phyloP scores from a whole-genome alignment of 163 green algal genomes.

The Trebouxia gelatinosa region DNA sequence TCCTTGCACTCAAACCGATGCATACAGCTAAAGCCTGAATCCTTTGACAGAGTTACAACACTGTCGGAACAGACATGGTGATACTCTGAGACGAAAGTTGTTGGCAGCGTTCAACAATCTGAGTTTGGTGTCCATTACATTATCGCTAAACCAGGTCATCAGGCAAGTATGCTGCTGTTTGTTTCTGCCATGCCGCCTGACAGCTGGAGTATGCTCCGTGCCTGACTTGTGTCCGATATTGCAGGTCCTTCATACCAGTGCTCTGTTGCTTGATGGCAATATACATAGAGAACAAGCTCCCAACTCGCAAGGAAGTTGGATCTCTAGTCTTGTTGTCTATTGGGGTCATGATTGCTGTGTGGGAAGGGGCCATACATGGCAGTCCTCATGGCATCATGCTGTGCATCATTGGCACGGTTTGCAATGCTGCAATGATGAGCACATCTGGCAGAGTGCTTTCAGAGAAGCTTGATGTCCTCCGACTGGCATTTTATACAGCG shows the following conservation, averaged over 20 bases:
- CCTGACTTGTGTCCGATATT: not conserved
- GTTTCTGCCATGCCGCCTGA: not conserved
- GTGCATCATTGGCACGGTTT: slow-evolving; percentile 10
- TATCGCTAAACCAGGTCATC: slow-evolving; percentile 79
- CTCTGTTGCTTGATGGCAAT: slow-evolving; percentile 55
- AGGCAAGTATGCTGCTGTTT: slow-evolving; percentile 31
- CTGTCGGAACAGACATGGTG: not conserved
- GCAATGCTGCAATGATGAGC: slow-evolving; percentile 72
- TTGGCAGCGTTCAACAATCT: slow-evolving; percentile 62
- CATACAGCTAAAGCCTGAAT: not conserved
- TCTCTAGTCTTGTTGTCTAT: slow-evolving; percentile 60
- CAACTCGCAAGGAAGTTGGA: slow-evolving; percentile 46
- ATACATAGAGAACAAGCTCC: slow-evolving; percentile 51
- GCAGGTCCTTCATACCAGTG: slow-evolving; percentile 61
- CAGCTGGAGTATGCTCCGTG: not conserved
- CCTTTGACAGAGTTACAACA: not conserved
- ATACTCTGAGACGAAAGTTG: slow-evolving; percentile 1
- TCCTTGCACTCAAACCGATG: not conserved
- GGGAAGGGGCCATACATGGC: slow-evolving; percentile 51
- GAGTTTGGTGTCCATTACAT: slow-evolving; percentile 56
- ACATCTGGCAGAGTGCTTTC: slow-evolving; percentile 58
- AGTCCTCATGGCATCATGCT: slow-evolving; percentile 52
- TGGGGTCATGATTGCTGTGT: slow-evolving; percentile 66
- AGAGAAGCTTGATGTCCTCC: slow-evolving; percentile 71
- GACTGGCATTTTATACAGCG: slow-evolving; percentile 78